Conservation (phyloP, 257 asterid species). For the Solanum chilense region DNA sequence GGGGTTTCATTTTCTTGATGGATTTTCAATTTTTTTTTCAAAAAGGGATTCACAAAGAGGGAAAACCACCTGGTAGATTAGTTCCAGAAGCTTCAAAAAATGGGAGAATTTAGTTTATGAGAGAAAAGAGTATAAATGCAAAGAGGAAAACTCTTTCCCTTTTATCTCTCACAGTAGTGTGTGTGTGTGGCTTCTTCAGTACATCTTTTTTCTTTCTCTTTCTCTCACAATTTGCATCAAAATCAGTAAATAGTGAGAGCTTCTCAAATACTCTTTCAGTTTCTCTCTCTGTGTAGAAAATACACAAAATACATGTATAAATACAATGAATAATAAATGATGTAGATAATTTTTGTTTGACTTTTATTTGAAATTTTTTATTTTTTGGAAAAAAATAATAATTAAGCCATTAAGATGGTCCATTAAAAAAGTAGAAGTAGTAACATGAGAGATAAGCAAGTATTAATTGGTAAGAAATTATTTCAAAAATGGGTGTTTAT, state of each 20-base stretch:
- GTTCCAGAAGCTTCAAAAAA: slow-evolving; percentile 19
- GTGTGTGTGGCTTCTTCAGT: slow-evolving; percentile 31
- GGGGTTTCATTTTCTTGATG: background rate
- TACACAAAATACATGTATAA: background rate
- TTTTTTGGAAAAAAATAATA: background rate
- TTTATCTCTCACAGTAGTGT: slow-evolving; percentile 2
- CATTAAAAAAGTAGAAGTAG: background rate
- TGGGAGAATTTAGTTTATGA: background rate
- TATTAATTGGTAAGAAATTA: background rate
- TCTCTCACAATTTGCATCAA: slow-evolving; percentile 29
- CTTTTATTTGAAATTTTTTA: background rate
- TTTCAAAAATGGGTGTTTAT: background rate
- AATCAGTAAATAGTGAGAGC: slow-evolving; percentile 67
- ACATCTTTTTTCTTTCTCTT: slow-evolving; percentile 17
- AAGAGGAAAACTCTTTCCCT: background rate
- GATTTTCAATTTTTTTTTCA: background rate
- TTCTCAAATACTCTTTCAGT: slow-evolving; percentile 39
- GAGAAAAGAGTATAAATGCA: slow-evolving; percentile 8
- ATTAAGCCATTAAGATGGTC: background rate
- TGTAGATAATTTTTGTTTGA: background rate
- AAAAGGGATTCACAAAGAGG: background rate
- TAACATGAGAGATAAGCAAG: background rate
- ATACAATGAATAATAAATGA: background rate
- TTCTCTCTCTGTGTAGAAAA: background rate
- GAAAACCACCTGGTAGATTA: slow-evolving; percentile 32